Conservation (phyloP, 192 early-diverging fungal species). For the Coemansia sp. region DNA sequence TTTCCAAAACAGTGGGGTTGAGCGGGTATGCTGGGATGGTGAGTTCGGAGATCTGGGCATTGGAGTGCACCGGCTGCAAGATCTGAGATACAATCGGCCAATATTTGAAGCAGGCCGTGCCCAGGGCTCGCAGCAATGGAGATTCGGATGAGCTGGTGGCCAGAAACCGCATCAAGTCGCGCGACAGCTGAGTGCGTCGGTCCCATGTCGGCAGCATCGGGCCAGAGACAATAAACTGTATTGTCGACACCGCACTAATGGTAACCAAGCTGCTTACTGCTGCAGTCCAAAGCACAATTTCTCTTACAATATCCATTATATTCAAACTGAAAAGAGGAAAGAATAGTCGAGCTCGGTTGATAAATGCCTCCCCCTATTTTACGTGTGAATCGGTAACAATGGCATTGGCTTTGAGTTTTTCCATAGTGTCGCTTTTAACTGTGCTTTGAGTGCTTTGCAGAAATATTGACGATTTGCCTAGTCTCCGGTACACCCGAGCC, state of each 20-base stretch:
- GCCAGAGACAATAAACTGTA: conserved; percentile 8
- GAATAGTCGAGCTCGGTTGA: too few species aligned
- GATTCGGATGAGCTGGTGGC: background rate
- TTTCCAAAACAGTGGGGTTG: background rate
- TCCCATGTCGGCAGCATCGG: conserved; percentile 16
- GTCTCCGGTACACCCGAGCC: conserved; percentile 27
- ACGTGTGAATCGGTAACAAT: background rate
- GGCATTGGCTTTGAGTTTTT: conserved; percentile 6
- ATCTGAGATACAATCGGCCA: conserved; percentile 1
- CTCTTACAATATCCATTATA: background rate
- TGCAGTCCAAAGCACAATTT: background rate
- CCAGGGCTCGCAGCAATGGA: background rate
- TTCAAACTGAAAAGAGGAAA: background rate
- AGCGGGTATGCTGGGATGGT: conserved; percentile 3
- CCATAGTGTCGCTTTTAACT: conserved; percentile 10
- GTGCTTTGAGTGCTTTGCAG: conserved; percentile 10
- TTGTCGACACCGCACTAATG: background rate
- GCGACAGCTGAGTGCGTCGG: conserved; percentile 14
- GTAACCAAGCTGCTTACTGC: background rate
- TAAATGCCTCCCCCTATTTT: too few species aligned
- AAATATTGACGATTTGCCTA: conserved; percentile 20
- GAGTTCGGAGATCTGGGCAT: background rate
- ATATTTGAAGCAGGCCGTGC: background rate
- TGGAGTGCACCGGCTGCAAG: background rate
- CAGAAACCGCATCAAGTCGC: conserved; percentile 28